These are phyloP conservation scores for Austroboletus festivus DNA, from an alignment of 768 basidiomycete genomes.

Conservation along the genomic window DNA sequence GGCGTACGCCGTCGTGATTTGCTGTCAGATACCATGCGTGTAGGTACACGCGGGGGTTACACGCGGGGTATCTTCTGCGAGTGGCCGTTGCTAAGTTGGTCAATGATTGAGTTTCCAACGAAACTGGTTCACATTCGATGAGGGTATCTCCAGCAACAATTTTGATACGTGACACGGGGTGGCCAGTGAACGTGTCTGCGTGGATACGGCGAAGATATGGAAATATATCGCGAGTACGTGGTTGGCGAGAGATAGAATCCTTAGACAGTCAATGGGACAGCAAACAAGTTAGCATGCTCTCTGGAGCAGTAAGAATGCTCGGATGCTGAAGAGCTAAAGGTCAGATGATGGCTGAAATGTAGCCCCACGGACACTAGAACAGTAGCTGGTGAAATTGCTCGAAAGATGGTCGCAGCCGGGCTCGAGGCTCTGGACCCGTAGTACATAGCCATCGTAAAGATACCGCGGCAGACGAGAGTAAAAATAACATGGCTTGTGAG, in stretches of 20 bases:
- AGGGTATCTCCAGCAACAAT: neutral
- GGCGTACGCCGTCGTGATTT: neutral
- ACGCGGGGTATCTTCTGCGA: neutral
- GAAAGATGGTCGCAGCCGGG: neutral
- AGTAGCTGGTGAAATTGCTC: neutral
- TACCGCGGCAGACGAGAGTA: neutral
- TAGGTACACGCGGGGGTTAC: constrained; percentile 6
- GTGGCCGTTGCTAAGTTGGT: constrained; percentile 14
- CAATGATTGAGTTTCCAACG: constrained; percentile 11
- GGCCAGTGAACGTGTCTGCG: neutral
- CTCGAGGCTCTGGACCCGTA: too few species aligned
- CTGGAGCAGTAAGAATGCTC: constrained; percentile 4
- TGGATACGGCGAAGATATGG: neutral
- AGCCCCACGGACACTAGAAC: neutral
- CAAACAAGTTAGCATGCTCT: too few species aligned
- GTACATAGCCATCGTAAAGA: neutral
- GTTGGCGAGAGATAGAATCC: constrained; percentile 2
- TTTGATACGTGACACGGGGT: neutral
- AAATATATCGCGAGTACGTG: neutral
- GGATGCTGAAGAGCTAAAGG: constrained; percentile 1
- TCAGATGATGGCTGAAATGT: neutral
- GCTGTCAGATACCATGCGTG: neutral
- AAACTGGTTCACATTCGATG: neutral
- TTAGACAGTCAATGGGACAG: neutral
- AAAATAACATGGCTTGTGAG: neutral